A percentile compares a stretch with the other conserved stretches of the same genome.
phyloP scores from a whole-genome alignment of 805 yeast genomes.

The Cyberlindnera subsufficiens region DNA sequence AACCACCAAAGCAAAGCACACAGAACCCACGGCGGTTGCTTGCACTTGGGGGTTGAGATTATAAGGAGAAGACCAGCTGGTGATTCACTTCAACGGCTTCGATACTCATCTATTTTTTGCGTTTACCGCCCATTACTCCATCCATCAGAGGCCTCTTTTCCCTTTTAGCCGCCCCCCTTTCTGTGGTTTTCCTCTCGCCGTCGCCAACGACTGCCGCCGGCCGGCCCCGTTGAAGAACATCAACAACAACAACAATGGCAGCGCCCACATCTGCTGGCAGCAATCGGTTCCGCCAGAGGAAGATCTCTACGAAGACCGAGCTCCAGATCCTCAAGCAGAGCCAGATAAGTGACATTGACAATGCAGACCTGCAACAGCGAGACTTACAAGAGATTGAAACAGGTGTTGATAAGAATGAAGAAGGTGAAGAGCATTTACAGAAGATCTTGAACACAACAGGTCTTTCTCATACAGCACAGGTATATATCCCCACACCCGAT shows the following conservation, averaged over 20 bases:
- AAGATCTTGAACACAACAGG: constrained; percentile 81
- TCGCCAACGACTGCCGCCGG: no score
- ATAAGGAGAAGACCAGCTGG: no score
- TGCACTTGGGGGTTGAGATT: no score
- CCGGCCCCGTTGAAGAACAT: not conserved
- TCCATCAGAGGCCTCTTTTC: no score
- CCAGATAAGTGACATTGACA: constrained; percentile 77
- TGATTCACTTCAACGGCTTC: no score
- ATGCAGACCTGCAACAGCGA: constrained; percentile 67
- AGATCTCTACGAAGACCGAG: constrained; percentile 87
- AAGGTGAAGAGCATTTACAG: constrained; percentile 93
- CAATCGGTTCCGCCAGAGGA: constrained; percentile 79
- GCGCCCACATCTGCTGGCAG: constrained; percentile 22
- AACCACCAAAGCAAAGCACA: no score
- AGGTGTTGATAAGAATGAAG: constrained; percentile 97
- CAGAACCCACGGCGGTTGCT: no score
- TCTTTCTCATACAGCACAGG: constrained; percentile 44
- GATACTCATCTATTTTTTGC: no score
- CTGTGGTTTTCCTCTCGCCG: no score
- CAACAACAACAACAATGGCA: not conserved
- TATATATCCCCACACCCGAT: constrained; percentile 86
- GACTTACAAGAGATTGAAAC: constrained; percentile 89
- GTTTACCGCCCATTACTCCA: no score
- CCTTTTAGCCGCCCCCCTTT: no score
- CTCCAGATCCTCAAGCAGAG: constrained; percentile 69